Conservation (phyloP, 1,284 basidiomycete species). For the Ganoderma resinaceum region DNA sequence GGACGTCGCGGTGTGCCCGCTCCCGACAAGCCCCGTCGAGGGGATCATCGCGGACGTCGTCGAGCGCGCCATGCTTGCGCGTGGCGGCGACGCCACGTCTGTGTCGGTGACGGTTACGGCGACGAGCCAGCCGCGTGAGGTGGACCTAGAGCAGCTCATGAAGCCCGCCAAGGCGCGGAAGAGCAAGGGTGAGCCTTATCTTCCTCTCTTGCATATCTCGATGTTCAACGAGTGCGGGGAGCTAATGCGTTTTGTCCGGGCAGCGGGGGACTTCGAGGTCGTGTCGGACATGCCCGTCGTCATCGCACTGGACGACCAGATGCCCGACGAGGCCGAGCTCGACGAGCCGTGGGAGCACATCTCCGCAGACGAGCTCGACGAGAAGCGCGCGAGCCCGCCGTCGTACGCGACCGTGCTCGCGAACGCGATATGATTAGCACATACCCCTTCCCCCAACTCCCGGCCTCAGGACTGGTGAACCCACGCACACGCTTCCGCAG, state of each 20-base stretch:
- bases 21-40: constrained; percentile 19
- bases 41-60: constrained; percentile 31
- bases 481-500: constrained; percentile 3
- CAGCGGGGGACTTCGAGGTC: constrained; percentile 57
- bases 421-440: constrained; percentile 30
- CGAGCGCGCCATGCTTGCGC: constrained; percentile 30
- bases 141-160: constrained; percentile 52
- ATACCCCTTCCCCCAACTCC: not conserved
- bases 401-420: constrained; percentile 53
- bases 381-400: constrained; percentile 35
- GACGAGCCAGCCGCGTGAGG: constrained; percentile 38
- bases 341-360: constrained; percentile 68
- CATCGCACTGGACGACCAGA: constrained; percentile 59
- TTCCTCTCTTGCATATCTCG: not conserved
- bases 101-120: not conserved
- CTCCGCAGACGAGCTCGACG: constrained; percentile 47
- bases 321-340: constrained; percentile 40
- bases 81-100: constrained; percentile 3
- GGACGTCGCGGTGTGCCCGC: constrained; percentile 6
- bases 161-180: constrained; percentile 50
- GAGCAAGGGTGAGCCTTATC: constrained; percentile 42
- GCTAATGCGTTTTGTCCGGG: constrained; percentile 7
- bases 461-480: no score
- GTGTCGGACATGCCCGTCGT: constrained; percentile 58
- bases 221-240: not conserved